A percentile compares a stretch with the other conserved stretches of the same genome.
phyloP scores from a whole-genome alignment of 352 stramenopile genomes.

The Pythium aristosporum region DNA sequence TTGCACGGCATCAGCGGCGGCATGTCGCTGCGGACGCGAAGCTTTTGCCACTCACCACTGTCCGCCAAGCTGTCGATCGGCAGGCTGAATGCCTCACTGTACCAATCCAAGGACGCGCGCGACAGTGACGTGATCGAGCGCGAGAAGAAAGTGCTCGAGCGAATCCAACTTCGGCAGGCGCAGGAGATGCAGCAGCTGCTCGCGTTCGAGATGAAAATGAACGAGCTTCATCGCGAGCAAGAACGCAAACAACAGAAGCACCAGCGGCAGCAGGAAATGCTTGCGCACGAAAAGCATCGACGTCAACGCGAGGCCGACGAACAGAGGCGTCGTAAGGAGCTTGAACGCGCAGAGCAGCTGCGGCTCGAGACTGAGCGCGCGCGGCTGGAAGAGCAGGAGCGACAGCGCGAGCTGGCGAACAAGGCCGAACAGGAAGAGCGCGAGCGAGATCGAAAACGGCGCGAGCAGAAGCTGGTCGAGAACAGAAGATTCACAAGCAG shows the following conservation, averaged over 20 bases:
- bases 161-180: slow-evolving; percentile 66
- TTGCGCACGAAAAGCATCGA: slow-evolving; percentile 37
- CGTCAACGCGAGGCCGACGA: slow-evolving; percentile 60
- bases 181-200: slow-evolving; percentile 76
- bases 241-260: slow-evolving; percentile 52
- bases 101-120: slow-evolving; percentile 19
- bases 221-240: slow-evolving; percentile 49
- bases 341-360: slow-evolving; percentile 55
- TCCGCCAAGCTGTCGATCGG: slow-evolving; percentile 33
- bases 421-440: slow-evolving; percentile 50
- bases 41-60: slow-evolving; percentile 50
- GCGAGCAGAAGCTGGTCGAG: slow-evolving; percentile 46
- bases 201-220: slow-evolving; percentile 63
- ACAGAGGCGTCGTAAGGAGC: slow-evolving; percentile 39
- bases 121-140: slow-evolving; percentile 64
- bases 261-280: slow-evolving; percentile 42
- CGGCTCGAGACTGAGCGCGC: slow-evolving; percentile 45
- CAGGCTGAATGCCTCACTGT: slow-evolving; percentile 24
- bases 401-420: slow-evolving; percentile 42
- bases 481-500: slow-evolving; percentile 50
- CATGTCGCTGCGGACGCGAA: slow-evolving; percentile 59
- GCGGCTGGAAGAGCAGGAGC: slow-evolving; percentile 38
- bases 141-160: slow-evolving; percentile 66
- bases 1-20: slow-evolving; percentile 38
- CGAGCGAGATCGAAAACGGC: slow-evolving; percentile 48